phyloP scores from a whole-genome alignment of 192 early-diverging fungal species.

The Bifiguratus adelaidae region DNA sequence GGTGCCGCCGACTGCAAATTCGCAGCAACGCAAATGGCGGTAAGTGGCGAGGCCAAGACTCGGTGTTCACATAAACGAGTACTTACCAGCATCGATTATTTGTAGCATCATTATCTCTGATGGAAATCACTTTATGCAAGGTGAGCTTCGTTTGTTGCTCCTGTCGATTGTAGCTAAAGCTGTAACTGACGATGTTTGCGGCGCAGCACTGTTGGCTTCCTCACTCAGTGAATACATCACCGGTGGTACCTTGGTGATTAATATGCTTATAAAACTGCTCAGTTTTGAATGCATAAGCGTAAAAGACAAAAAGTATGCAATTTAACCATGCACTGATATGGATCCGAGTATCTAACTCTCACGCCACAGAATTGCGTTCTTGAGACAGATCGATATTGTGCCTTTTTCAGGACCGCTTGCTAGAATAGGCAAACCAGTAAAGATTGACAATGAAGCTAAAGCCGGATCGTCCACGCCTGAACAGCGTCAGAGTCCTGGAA shows the following conservation, averaged over 20 bases:
- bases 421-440: no score
- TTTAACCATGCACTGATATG: background rate
- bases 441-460: no score
- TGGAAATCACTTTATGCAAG: conserved; percentile 51
- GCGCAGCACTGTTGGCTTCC: conserved; percentile 36
- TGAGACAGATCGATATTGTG: no score
- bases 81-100: no score
- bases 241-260: conserved; percentile 36
- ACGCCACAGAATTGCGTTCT: no score
- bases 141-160: conserved; percentile 16
- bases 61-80: no score
- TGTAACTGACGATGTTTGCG: conserved; percentile 47
- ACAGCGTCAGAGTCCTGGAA: no score
- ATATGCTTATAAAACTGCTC: conserved; percentile 15
- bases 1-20: no score
- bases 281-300: background rate
- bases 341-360: background rate
- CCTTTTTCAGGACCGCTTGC: no score
- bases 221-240: conserved; percentile 31
- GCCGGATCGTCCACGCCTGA: no score
- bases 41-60: no score
- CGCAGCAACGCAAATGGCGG: no score
- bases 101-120: conserved; percentile 58
- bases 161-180: background rate
- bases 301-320: background rate